Conservation (phyloP, 2,329 filamentous ascomycete species). For the Colletotrichum endophyticum region DNA sequence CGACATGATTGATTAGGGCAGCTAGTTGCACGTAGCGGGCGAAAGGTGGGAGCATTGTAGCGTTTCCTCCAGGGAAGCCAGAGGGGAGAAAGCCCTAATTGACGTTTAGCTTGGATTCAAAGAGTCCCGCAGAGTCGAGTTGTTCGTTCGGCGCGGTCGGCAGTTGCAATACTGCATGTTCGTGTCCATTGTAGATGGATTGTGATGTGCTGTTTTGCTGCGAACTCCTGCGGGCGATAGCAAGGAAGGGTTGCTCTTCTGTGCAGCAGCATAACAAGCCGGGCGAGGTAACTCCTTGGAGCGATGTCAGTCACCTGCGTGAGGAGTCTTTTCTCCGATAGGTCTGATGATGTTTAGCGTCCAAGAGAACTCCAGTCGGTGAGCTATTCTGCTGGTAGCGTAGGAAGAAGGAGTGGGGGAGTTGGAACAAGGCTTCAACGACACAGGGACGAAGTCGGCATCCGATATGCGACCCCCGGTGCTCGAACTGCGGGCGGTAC, state of each 20-base stretch:
- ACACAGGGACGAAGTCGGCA: neutral
- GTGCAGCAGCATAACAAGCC: neutral
- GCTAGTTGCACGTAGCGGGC: neutral
- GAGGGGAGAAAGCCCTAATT: neutral
- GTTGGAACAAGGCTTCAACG: neutral
- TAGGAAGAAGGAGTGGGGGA: neutral
- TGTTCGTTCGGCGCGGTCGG: neutral
- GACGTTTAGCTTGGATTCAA: neutral
- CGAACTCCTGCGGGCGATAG: slow-evolving; percentile 14
- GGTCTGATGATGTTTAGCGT: neutral
- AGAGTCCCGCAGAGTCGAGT: neutral
- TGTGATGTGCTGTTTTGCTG: neutral
- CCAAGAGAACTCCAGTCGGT: neutral
- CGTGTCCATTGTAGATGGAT: neutral
- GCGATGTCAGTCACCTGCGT: neutral
- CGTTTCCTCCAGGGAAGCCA: neutral
- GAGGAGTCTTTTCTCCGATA: slow-evolving; percentile 10
- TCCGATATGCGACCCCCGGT: neutral
- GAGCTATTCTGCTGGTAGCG: neutral
- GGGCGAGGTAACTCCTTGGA: neutral
- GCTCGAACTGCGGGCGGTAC: neutral
- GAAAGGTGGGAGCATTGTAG: neutral
- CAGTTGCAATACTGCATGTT: neutral
- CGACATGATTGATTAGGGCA: neutral
- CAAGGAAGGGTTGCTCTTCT: neutral